Conservation (phyloP, 2,329 filamentous ascomycete genomes). For the Orbilia ellipsospora region DNA sequence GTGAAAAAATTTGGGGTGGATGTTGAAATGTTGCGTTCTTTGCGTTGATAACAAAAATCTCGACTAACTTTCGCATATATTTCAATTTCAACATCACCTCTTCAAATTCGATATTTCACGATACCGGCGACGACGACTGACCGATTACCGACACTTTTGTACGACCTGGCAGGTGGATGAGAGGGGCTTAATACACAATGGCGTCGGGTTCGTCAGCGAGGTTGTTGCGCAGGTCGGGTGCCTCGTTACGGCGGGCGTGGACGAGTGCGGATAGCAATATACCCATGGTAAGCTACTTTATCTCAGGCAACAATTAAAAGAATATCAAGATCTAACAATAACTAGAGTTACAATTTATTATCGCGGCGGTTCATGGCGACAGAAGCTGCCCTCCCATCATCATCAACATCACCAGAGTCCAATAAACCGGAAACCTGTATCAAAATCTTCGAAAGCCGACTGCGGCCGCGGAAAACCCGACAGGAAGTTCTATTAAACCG, state of each 20-base stretch:
- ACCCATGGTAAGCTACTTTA: conserved; percentile 21
- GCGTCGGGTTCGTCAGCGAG: conserved; percentile 51
- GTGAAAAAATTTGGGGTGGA: conserved; percentile 2
- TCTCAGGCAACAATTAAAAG: not conserved
- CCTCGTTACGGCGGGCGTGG: conserved; percentile 41
- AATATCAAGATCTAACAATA: conserved; percentile 7
- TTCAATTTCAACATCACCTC: conserved; percentile 21
- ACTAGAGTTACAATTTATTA: conserved; percentile 35
- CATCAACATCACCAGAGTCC: conserved; percentile 9
- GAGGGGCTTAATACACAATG: conserved; percentile 18
- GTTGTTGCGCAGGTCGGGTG: conserved; percentile 42
- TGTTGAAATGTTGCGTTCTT: conserved; percentile 44
- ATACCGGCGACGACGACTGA: not conserved
- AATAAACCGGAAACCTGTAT: conserved; percentile 17
- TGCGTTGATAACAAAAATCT: conserved; percentile 52
- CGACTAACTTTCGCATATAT: conserved; percentile 11
- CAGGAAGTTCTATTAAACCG: conserved; percentile 41
- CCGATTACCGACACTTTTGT: conserved; percentile 5
- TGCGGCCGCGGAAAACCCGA: conserved; percentile 20
- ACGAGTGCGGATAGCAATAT: conserved; percentile 9
- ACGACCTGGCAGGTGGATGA: conserved; percentile 19
- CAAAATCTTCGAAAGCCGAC: conserved; percentile 40
- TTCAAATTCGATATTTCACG: not conserved
- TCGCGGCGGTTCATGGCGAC: conserved; percentile 51
- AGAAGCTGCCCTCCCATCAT: conserved; percentile 20